These are phyloP conservation scores for Suillus fuscotomentosus DNA, from an alignment of 768 basidiomycete genomes.

Conservation along the genomic window DNA sequence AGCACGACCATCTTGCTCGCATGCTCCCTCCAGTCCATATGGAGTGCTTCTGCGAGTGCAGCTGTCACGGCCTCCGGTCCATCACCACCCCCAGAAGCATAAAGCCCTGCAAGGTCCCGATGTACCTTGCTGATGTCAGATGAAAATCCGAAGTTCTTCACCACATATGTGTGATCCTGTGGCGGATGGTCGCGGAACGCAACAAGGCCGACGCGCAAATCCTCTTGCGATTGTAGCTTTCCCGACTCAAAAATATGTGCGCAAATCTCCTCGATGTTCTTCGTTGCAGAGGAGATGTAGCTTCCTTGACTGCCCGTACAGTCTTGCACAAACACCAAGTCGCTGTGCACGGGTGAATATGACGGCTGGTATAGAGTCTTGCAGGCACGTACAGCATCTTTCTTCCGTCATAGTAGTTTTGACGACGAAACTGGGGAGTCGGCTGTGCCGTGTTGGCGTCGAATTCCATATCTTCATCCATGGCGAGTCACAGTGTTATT, in stretches of 20 bases:
- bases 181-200: slow-evolving; percentile 97
- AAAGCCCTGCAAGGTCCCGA: slow-evolving; percentile 75
- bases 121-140: slow-evolving; percentile 89
- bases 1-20: slow-evolving; percentile 96
- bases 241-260: slow-evolving; percentile 94
- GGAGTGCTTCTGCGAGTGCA: slow-evolving; percentile 79
- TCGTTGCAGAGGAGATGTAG: slow-evolving; percentile 91
- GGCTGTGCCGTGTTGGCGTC: slow-evolving; percentile 39
- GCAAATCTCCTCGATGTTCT: slow-evolving; percentile 95
- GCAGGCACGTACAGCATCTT: slow-evolving; percentile 71
- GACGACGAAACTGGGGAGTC: slow-evolving; percentile 30
- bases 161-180: slow-evolving; percentile 93
- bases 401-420: slow-evolving; percentile 41
- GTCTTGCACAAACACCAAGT: slow-evolving; percentile 94
- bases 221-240: slow-evolving; percentile 81
- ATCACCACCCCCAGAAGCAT: slow-evolving; percentile 90
- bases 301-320: slow-evolving; percentile 91
- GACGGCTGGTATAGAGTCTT: slow-evolving; percentile 7
- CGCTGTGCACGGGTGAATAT: slow-evolving; percentile 45
- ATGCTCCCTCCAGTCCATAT: slow-evolving; percentile 86
- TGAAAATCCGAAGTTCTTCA: slow-evolving; percentile 92
- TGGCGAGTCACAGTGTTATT: slow-evolving; percentile 30
- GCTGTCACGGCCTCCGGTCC: slow-evolving; percentile 98
- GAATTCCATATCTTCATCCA: slow-evolving; percentile 84
- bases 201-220: slow-evolving; percentile 88